Conservation (phyloP, 2,329 filamentous ascomycete genomes). For the Paracoccidioides lutzii region DNA sequence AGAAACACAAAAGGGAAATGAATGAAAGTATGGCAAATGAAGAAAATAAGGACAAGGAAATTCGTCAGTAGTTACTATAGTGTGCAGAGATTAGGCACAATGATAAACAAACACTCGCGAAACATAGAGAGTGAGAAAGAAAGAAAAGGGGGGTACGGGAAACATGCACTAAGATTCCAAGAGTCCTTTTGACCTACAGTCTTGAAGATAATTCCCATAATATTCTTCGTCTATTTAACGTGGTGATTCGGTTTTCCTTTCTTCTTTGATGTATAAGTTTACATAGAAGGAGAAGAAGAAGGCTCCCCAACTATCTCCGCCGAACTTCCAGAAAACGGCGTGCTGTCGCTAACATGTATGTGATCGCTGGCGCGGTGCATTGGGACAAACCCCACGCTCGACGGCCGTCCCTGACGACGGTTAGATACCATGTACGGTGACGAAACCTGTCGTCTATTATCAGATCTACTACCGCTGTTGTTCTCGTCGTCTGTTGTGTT, state of each 20-base stretch:
- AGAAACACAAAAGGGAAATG: background rate
- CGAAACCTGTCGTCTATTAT: constrained; percentile 7
- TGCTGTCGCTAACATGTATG: constrained; percentile 31
- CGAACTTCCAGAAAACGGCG: constrained; percentile 28
- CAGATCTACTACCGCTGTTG: background rate
- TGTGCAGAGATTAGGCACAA: background rate
- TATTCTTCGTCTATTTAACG: constrained; percentile 7
- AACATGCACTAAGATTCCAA: background rate
- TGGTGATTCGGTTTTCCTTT: background rate
- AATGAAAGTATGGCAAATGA: background rate
- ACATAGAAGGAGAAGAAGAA: constrained; percentile 4
- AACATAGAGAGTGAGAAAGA: constrained; percentile 3
- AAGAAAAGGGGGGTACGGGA: background rate
- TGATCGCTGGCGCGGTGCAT: constrained; percentile 37
- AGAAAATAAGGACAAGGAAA: constrained; percentile 1
- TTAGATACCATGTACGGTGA: constrained; percentile 10
- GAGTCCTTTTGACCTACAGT: background rate
- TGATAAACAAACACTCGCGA: constrained; percentile 13
- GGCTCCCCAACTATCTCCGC: constrained; percentile 33
- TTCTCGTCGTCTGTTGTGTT: constrained; percentile 16
- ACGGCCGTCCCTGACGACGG: constrained; percentile 26
- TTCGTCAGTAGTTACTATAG: constrained; percentile 1
- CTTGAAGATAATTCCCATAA: background rate
- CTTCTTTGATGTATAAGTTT: no score
- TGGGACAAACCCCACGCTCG: constrained; percentile 38